Evolutionary conservation across 2,329 filamentous ascomycete species (phyloP), one percentile per base, ranked within the genome.

Genomic region (Apiospora aurea): DNA sequence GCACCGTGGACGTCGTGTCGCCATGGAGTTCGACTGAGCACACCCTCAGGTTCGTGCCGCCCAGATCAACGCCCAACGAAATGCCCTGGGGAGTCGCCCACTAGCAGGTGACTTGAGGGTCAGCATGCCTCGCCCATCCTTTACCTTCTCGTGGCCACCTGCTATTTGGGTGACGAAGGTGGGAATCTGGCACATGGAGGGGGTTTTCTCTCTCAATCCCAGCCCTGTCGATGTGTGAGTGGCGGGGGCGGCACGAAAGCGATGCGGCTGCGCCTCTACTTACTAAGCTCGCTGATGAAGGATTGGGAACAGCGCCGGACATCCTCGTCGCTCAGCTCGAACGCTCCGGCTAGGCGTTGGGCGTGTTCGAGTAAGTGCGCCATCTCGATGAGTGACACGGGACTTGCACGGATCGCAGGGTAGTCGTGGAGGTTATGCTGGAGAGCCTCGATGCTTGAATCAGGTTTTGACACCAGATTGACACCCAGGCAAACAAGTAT

Each of bases 271-370:
- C 4, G n/a, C 11, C 6, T 26, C 10, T 10, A 26, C 49, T 53
- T 13, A 53, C 49, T 53, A 14, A 53, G 24, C 24, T 53, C 49
- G 10, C n/a, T 24, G 4, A 53, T 16, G 13, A 53, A 53, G 24
- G 49, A n/a, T 1, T 53, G 4, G 24, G n/a, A 11, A 11, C 49
- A 53, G 3, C n/a, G 49, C n/a, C 26, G 49, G 10, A 53, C n/a
- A 26, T 53, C 49, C 69, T 69, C 16, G 5, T 72, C 57, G 29
- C 2, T 72, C 10, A 26, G 34, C 69, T 38, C 68, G 57, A 4
- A 71, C 67, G 51, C 68, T 69, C 21, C 1, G 24, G 64, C 26
- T 34, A 44, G 1, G 8, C 70, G n/a, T 38, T 67, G 13, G 43
- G 70, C 38, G 34, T 34, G 18, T 51, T 69, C n/a, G 68, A 53